Conservation (phyloP, 1,284 basidiomycete genomes). For the Microbotryomycetes sp. region DNA sequence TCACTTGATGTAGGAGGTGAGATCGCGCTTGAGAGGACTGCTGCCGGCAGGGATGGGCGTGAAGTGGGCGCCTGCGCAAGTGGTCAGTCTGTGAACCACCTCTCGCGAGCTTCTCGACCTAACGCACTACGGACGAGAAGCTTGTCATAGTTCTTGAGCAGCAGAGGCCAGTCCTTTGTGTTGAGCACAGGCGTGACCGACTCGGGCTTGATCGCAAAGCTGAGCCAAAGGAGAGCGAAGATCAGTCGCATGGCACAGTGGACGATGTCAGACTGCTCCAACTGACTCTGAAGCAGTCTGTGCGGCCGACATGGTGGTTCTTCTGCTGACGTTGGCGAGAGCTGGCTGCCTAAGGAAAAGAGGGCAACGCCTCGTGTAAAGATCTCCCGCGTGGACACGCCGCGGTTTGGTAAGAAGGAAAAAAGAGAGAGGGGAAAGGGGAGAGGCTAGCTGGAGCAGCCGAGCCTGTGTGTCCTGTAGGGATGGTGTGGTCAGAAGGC, state of each 20-base stretch:
- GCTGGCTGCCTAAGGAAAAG: constrained; percentile 2
- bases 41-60: constrained; percentile 74
- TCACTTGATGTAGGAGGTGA: constrained; percentile 81
- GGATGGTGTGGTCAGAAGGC: neutral
- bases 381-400: constrained; percentile 1
- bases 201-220: constrained; percentile 45
- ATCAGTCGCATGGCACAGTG: constrained; percentile 32
- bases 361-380: neutral
- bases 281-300: constrained; percentile 20
- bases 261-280: constrained; percentile 1
- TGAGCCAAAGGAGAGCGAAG: constrained; percentile 21
- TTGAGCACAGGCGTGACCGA: constrained; percentile 48
- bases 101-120: neutral
- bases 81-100: neutral
- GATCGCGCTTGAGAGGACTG: constrained; percentile 81
- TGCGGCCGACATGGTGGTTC: constrained; percentile 10
- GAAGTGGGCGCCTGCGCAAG: constrained; percentile 76
- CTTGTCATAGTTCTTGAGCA: constrained; percentile 99
- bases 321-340: neutral
- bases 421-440: neutral
- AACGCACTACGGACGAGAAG: constrained; percentile 35
- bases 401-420: neutral
- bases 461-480: neutral
- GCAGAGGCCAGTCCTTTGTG: constrained; percentile 94
- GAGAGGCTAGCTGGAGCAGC: constrained; percentile 1